Base-by-base conservation (phyloP, 108 stramenopile genomes). In the Pseudonitzschia multistriata region DNA sequence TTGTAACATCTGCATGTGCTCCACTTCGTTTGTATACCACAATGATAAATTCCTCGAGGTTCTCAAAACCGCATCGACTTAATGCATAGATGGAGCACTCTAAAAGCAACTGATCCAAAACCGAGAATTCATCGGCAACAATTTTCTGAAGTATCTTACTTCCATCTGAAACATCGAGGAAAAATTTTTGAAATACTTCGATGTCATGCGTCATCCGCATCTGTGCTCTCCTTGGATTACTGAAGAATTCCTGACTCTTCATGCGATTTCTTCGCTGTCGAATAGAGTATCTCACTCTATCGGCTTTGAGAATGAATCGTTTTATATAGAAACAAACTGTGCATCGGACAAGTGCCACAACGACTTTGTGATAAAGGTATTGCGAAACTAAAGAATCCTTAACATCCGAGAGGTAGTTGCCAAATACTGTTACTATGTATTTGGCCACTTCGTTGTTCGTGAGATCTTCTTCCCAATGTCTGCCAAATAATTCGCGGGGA, bases 301-400 rank as follows among this genome's bases (percentile, higher is more conserved):
- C 80, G 27, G 89, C 88, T 50, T 84, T 83, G 52, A 78, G 70
- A 49, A 93, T 71, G 7, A 93, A 68, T 49, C 77, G 83, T 68
- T 87, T 81, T 15, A 84, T 76, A 71, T 90, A 93, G 67, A 93
- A 90, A 57, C 86, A 84, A 21, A 93, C 81, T 22, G 84, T 83
- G 8, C 88, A 77, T 28, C 84, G 82, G 50, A 83, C 81, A 60
- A 90, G 74, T 53, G 83, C 77, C 48, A 68, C 83, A 10, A 90
- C 77, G 57, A 83, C 74, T 68, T 93, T 93, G 50, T 86, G 79
- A 24, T 85, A 84, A 77, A 93, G 74, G 62, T 79, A 85, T 49
- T 87, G 86, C 36, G 71, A 56, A 45, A 76, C 81, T 59, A 90
- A 71, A 60, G 66, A 86, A 24, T 77, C 65, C 33, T 81, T 73